A percentile compares a stretch with the other conserved stretches of the same genome.
phyloP scores from a whole-genome alignment of 2,329 filamentous ascomycete genomes.

The Cladosporium sp. region DNA sequence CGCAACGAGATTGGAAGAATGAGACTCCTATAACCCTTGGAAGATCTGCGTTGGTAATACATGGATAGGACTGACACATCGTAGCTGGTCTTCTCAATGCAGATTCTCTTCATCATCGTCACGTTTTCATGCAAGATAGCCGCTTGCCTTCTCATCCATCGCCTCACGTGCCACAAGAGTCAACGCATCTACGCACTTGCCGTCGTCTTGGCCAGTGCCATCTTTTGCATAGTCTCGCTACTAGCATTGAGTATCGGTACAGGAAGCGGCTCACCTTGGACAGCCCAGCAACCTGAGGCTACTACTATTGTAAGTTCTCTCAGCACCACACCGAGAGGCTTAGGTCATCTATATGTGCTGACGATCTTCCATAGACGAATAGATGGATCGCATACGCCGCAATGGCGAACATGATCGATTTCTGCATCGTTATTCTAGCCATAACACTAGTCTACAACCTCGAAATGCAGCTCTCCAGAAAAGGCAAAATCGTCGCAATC shows the following conservation, averaged over 20 bases:
- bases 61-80: background rate
- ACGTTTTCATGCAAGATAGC: background rate
- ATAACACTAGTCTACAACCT: background rate
- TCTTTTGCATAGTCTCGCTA: background rate
- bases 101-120: background rate
- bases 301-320: background rate
- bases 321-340: too few species aligned
- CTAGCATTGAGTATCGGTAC: background rate
- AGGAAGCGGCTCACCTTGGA: background rate
- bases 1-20: too few species aligned
- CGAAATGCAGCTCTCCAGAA: background rate
- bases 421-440: background rate
- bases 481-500: background rate
- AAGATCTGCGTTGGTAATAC: background rate
- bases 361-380: background rate
- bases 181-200: background rate
- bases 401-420: background rate
- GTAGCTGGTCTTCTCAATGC: background rate
- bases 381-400: background rate
- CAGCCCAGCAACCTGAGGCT: background rate
- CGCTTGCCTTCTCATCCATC: background rate
- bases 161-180: background rate
- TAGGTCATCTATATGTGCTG: background rate
- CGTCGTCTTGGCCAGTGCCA: background rate
- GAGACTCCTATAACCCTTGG: too few species aligned